phyloP scores from a whole-genome alignment of 2,329 filamentous ascomycete genomes.

The Fusarium sp. region DNA sequence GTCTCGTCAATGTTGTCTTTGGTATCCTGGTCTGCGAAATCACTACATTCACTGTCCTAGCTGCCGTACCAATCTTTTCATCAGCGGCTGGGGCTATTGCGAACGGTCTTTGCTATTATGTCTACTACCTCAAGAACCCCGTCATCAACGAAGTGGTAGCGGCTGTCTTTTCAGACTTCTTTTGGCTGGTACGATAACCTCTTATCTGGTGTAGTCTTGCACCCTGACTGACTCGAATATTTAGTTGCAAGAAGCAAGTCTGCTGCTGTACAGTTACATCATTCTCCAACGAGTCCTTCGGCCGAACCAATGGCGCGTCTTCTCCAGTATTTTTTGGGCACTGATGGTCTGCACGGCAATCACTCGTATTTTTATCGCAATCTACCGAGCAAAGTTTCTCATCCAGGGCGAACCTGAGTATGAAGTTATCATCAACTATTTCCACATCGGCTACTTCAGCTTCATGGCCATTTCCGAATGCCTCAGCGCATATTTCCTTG shows the following conservation, averaged over 20 bases:
- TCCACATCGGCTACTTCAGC: slow-evolving; percentile 59
- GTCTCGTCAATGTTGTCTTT: slow-evolving; percentile 55
- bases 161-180: slow-evolving; percentile 55
- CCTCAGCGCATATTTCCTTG: slow-evolving; percentile 56
- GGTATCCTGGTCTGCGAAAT: slow-evolving; percentile 56
- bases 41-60: slow-evolving; percentile 53
- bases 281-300: slow-evolving; percentile 65
- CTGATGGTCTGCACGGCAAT: slow-evolving; percentile 65
- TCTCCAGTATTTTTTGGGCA: slow-evolving; percentile 67
- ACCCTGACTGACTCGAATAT: accelerated
- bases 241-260: slow-evolving; percentile 58
- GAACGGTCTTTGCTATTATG: slow-evolving; percentile 58
- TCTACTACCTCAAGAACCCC: slow-evolving; percentile 52
- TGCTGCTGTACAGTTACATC: slow-evolving; percentile 64
- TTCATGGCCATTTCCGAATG: slow-evolving; percentile 57
- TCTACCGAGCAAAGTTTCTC: slow-evolving; percentile 51
- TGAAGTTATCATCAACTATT: slow-evolving; percentile 51
- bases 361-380: slow-evolving; percentile 59
- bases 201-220: accelerated
- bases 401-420: slow-evolving; percentile 43
- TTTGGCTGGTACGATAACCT: slow-evolving; percentile 54
- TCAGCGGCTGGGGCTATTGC: slow-evolving; percentile 55
- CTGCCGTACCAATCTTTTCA: slow-evolving; percentile 55
- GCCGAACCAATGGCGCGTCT: slow-evolving; percentile 57
- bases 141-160: slow-evolving; percentile 50